Conservation (phyloP, 2,329 filamentous ascomycete species). For the Aspergillus pseudoterreus region DNA sequence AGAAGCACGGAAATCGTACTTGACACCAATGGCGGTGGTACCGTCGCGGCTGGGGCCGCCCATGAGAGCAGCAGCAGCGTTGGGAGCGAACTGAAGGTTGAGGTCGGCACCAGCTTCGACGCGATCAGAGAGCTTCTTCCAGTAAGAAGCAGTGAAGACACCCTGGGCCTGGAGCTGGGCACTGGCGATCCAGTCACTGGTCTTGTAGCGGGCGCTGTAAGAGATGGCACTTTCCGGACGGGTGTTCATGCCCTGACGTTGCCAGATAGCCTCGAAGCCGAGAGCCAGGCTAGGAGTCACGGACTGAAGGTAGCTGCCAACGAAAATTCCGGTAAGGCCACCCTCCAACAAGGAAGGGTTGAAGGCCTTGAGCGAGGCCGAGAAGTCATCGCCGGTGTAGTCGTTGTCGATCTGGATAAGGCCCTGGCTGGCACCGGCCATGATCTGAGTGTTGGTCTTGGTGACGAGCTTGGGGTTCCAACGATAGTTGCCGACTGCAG, state of each 20-base stretch:
- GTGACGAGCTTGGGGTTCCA: slow-evolving; percentile 77
- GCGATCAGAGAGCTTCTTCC: slow-evolving; percentile 87
- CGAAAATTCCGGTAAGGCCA: slow-evolving; percentile 88
- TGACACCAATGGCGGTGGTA: slow-evolving; percentile 84
- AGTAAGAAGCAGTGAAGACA: slow-evolving; percentile 86
- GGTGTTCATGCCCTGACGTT: slow-evolving; percentile 76
- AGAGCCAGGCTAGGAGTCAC: slow-evolving; percentile 82
- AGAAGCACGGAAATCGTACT: slow-evolving; percentile 96
- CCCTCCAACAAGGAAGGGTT: slow-evolving; percentile 95
- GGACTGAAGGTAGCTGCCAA: slow-evolving; percentile 92
- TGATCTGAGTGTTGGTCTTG: slow-evolving; percentile 84
- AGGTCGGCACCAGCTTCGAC: slow-evolving; percentile 95
- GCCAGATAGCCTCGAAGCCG: slow-evolving; percentile 91
- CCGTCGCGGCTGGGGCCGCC: slow-evolving; percentile 80
- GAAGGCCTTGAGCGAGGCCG: slow-evolving; percentile 84
- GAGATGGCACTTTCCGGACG: slow-evolving; percentile 88
- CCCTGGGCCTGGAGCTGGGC: slow-evolving; percentile 87
- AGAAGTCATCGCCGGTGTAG: slow-evolving; percentile 91
- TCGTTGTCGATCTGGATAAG: slow-evolving; percentile 95
- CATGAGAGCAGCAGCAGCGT: slow-evolving; percentile 66
- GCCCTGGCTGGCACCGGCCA: slow-evolving; percentile 71
- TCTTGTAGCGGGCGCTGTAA: slow-evolving; percentile 89
- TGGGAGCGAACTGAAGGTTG: slow-evolving; percentile 75
- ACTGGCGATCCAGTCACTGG: slow-evolving; percentile 86
- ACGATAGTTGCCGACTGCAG: slow-evolving; percentile 87